Evolutionary conservation across 345 rosid species (phyloP), one percentile per base, ranked within the genome.

Genomic region (Hypericum perforatum): DNA sequence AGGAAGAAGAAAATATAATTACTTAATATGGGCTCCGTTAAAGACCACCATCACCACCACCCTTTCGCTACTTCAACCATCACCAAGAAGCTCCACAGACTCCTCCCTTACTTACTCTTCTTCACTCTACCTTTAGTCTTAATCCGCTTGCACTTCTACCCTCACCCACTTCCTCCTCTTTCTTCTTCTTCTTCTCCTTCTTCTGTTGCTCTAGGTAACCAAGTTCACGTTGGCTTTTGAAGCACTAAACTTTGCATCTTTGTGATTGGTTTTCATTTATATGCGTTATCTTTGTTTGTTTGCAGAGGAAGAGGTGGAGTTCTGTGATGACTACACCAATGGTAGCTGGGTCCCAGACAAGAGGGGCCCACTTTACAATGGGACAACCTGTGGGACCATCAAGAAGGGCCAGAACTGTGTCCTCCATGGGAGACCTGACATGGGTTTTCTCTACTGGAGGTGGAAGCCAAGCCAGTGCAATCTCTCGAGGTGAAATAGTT

Each of bases 331-430:
- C 79, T 84, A 76, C 75, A 73, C 80, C 0, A 29, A 65, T 66
- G 97, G 97, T 12, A 72, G 57, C 56, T 92, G 98, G 98, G 70
- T 85, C 6, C 69, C 13, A 40, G 89, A 92, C 74, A 72, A 69
- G 67, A 66, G 12, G 32, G 95, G 85, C 41, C 97, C 97, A 57
- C 51, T 83, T 49, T 88, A 92, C 75, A 83, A 83, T 51, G 83
- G 83, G 45, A 77, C 88, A 5, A 73, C 78, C 54, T 92, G 98
- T 37, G 82, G 82, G 41, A 80, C 86, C 32, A 92, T 92, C 63
- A 85, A 88, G 64, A 79, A 78, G 11, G 91, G 94, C 47, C 98
- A 92, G 62, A 85, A 80, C 44, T 92, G 98, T 63, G 73, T 78
- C 57, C 37, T 73, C 47, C 95, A 88, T 57, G 98, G 97, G 0